These are phyloP conservation scores for Glebionis coronaria DNA, from an alignment of 129 eudicot species.

Conservation along the genomic window DNA sequence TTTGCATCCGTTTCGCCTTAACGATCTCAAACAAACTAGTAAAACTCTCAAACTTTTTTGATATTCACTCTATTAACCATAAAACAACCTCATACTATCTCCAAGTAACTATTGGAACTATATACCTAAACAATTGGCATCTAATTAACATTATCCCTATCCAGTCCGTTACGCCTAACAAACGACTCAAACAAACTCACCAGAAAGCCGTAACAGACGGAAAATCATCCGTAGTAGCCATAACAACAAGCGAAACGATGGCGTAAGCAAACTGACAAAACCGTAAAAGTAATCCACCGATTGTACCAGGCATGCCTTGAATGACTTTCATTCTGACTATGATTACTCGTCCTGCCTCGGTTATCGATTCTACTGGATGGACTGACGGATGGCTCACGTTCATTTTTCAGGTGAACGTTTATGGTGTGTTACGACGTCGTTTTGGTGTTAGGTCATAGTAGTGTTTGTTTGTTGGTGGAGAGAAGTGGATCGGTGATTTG, in stretches of 20 bases:
- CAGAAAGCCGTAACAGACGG: slow-evolving; percentile 89
- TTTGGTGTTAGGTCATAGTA: not conserved
- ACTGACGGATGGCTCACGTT: slow-evolving; percentile 68
- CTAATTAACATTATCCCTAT: too few relatives aligned
- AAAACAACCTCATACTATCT: too few relatives aligned
- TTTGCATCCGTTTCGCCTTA: too few relatives aligned
- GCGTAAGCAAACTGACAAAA: slow-evolving; percentile 68
- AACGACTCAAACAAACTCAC: slow-evolving; percentile 20
- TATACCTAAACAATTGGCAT: too few relatives aligned
- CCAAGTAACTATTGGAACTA: too few relatives aligned
- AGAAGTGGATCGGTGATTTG: too few relatives aligned
- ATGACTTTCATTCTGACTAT: slow-evolving; percentile 67
- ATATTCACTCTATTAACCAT: too few relatives aligned
- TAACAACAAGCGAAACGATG: slow-evolving; percentile 52
- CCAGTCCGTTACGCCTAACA: too few relatives aligned
- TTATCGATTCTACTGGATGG: slow-evolving; percentile 61
- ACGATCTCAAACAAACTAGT: too few relatives aligned
- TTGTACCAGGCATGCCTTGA: slow-evolving; percentile 86
- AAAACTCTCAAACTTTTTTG: too few relatives aligned
- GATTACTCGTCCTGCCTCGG: slow-evolving; percentile 49
- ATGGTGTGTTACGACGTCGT: slow-evolving; percentile 24
- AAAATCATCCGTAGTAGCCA: slow-evolving; percentile 77
- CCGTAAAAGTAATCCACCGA: slow-evolving; percentile 63
- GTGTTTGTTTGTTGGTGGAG: too few relatives aligned
- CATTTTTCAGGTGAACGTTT: slow-evolving; percentile 42